phyloP scores from a whole-genome alignment of 2,329 filamentous ascomycete genomes.

The Helotiales sp. region DNA sequence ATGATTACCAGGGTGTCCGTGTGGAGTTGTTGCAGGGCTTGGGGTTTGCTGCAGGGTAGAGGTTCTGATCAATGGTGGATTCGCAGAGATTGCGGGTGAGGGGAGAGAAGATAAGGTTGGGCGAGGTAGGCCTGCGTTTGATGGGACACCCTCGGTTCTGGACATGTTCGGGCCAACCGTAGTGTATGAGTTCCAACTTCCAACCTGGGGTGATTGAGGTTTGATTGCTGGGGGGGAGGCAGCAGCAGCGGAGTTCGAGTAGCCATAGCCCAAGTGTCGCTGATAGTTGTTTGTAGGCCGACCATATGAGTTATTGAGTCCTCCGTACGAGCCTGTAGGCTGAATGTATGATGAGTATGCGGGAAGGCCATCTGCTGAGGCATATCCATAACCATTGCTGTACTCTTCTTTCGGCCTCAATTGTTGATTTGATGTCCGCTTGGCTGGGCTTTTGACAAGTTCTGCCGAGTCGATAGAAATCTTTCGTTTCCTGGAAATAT shows the following conservation, averaged over 20 bases:
- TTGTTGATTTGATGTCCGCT: constrained; percentile 47
- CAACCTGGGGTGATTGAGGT: constrained; percentile 47
- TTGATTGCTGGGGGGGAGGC: constrained; percentile 44
- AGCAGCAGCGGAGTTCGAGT: constrained; percentile 39
- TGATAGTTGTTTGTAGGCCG: constrained; percentile 37
- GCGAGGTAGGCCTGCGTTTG: constrained; percentile 27
- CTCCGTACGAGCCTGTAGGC: constrained; percentile 46
- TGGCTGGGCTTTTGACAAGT: constrained; percentile 45
- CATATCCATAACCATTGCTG: constrained; percentile 56
- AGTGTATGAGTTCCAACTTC: constrained; percentile 49
- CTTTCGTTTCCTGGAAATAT: constrained; percentile 55
- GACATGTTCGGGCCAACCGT: constrained; percentile 42
- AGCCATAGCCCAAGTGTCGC: constrained; percentile 42
- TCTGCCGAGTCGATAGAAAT: constrained; percentile 51
- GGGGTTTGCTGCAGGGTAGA: constrained; percentile 62
- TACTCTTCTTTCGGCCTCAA: constrained; percentile 47
- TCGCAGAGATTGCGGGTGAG: constrained; percentile 35
- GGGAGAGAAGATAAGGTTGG: constrained; percentile 25
- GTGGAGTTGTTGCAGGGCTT: constrained; percentile 45
- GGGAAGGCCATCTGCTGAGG: constrained; percentile 44
- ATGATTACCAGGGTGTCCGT: constrained; percentile 32
- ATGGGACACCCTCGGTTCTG: constrained; percentile 43
- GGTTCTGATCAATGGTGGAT: constrained; percentile 65
- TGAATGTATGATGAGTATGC: constrained; percentile 51
- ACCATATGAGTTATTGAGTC: constrained; percentile 31